Evolutionary conservation across 495 filamentous ascomycete genomes (phyloP), one percentile per base, ranked within the genome.

Genomic region (Cudoniella acicularis): DNA sequence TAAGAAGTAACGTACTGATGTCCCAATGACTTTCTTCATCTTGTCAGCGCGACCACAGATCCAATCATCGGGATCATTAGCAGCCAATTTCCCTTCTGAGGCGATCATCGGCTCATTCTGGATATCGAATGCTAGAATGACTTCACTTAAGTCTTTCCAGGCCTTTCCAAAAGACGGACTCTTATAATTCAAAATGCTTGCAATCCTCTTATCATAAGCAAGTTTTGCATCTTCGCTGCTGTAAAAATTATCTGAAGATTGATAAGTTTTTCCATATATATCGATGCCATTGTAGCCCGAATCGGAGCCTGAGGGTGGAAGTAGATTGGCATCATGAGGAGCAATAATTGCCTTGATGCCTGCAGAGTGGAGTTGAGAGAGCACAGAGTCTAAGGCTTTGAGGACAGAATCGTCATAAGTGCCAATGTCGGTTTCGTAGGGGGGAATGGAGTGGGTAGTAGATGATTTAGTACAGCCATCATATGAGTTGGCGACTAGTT

Each of bases 261-360:
- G 11, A 41, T 64, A 59, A 4, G 56, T 59, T n/a, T n/a, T n/a
- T n/a, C 57, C 64, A 56, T 75, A 74, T 2, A 71, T 57, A 20
- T 72, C 70, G 21, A 56, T 64, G 3, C 59, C 56, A 22, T 52
- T 59, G 26, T 52, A 52, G 18, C 56, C 42, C 2, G 10, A 16
- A 10, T 41, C 8, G 6, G 8, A 4, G 25, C 51, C 51, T 4
- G 36, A 42, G 1, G 51, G 40, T 22, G 41, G 59, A 27, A 74
- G 62, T n/a, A 62, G 56, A 59, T 74, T 74, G 8, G 63, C 72
- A 52, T 75, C 70, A 52, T 74, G 73, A 11, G 73, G 73, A 18
- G 73, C 74, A 54, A 75, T 71, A 56, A 74, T 71, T 21, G 69
- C 64, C 52, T 75, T 74, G 50, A 75, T 74, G 26, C 70, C 69